phyloP scores from a whole-genome alignment of 2,329 filamentous ascomycete species.

The Alternaria angustiovoidea region DNA sequence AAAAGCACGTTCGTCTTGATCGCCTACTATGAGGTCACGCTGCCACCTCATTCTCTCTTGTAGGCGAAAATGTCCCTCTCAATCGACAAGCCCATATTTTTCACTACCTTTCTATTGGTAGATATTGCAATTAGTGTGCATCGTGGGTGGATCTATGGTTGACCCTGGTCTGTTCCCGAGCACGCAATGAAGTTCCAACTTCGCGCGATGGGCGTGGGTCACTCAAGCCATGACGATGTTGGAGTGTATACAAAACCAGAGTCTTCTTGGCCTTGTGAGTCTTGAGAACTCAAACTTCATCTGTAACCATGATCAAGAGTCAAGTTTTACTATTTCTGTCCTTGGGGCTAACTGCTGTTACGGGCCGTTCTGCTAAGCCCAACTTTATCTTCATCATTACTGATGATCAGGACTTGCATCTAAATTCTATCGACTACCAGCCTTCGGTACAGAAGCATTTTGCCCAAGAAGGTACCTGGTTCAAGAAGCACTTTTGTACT shows the following conservation, averaged over 20 bases:
- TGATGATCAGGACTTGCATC: constrained; percentile 71
- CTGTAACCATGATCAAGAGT: neutral
- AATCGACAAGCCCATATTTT: neutral
- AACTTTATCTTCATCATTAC: constrained; percentile 74
- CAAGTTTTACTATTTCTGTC: neutral
- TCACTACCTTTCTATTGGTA: neutral
- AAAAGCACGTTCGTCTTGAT: neutral
- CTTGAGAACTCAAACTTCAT: neutral
- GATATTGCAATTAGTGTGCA: neutral
- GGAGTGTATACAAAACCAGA: neutral
- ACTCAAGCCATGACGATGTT: neutral
- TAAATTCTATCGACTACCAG: constrained; percentile 70
- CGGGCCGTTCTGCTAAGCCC: constrained; percentile 19
- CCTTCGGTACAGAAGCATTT: constrained; percentile 66
- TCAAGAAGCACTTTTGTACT: constrained; percentile 70
- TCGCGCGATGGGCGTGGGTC: constrained; percentile 2
- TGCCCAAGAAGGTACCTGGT: constrained; percentile 65
- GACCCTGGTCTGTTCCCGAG: neutral
- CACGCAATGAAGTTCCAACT: constrained; percentile 3
- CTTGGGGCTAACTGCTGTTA: constrained; percentile 6
- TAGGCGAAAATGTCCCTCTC: neutral
- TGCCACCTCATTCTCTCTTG: neutral
- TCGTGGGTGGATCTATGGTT: neutral
- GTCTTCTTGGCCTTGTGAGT: neutral
- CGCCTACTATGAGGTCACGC: neutral